These are phyloP conservation scores for Pythium sp. DNA, from an alignment of 352 stramenopile species.

Conservation along the genomic window DNA sequence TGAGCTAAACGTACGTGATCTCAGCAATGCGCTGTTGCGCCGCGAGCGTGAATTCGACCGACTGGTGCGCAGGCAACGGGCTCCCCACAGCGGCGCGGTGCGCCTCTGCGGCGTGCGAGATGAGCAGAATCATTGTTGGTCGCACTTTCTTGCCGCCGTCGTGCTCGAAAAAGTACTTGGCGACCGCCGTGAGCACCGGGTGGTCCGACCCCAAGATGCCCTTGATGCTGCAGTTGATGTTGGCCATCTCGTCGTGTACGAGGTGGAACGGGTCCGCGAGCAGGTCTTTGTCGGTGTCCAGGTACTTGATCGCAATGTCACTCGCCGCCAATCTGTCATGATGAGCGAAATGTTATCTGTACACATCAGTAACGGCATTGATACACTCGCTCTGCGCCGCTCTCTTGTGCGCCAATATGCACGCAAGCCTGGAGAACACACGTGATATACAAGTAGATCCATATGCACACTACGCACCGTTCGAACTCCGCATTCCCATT, in stretches of 20 bases:
- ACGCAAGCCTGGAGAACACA: background rate
- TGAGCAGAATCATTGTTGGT: constrained; percentile 96
- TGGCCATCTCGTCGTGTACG: constrained; percentile 88
- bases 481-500: constrained; percentile 46
- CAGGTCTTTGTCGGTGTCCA: constrained; percentile 46
- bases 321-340: constrained; percentile 16
- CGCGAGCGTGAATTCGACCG: constrained; percentile 65
- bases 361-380: background rate
- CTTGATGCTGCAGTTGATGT: constrained; percentile 94
- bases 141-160: constrained; percentile 98
- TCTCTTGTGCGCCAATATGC: background rate
- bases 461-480: constrained; percentile 16
- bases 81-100: constrained; percentile 45
- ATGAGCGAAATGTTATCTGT: background rate
- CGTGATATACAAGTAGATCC: background rate
- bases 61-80: constrained; percentile 52
- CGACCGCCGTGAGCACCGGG: constrained; percentile 95
- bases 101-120: constrained; percentile 90
- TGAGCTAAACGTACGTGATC: constrained; percentile 62
- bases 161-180: constrained; percentile 94
- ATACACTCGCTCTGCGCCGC: background rate
- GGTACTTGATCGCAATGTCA: constrained; percentile 40
- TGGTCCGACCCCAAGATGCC: constrained; percentile 95
- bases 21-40: constrained; percentile 79
- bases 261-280: constrained; percentile 92